These are phyloP conservation scores for Neoarthrinium moseri DNA, from an alignment of 2,329 filamentous ascomycete genomes.

Conservation along the genomic window DNA sequence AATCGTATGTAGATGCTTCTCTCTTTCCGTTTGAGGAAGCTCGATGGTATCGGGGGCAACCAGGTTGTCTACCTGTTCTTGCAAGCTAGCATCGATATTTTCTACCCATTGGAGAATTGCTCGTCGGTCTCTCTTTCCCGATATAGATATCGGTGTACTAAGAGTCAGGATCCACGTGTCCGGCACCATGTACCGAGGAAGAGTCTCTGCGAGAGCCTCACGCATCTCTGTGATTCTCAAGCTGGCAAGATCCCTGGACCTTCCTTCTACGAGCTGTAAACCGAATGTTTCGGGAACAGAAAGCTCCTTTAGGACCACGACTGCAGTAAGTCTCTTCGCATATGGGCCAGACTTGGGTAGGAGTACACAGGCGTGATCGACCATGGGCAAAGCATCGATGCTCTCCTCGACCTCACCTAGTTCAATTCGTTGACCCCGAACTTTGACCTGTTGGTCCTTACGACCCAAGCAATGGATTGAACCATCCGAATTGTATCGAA, in stretches of 20 bases:
- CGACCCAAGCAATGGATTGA: slow-evolving; percentile 29
- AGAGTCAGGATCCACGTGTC: slow-evolving; percentile 1
- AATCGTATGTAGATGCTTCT: slow-evolving; percentile 12
- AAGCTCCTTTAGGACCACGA: slow-evolving; percentile 9
- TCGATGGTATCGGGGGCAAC: slow-evolving; percentile 7
- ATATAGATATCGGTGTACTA: slow-evolving; percentile 1
- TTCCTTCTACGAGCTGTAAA: slow-evolving; percentile 2
- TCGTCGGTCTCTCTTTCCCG: slow-evolving; percentile 5
- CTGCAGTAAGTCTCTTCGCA: slow-evolving; percentile 1
- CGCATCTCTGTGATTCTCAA: slow-evolving; percentile 2
- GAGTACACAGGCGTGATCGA: slow-evolving; percentile 5
- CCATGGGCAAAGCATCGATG: background rate
- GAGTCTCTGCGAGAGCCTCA: background rate
- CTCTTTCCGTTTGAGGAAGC: slow-evolving; percentile 1
- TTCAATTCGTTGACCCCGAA: slow-evolving; percentile 40
- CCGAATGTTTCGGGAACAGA: background rate
- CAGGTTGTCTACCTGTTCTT: slow-evolving; percentile 1
- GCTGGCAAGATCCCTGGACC: background rate
- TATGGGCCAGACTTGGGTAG: slow-evolving; percentile 8
- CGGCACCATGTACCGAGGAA: background rate
- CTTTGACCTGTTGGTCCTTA: slow-evolving; percentile 37
- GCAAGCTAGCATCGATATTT: background rate
- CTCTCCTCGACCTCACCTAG: slow-evolving; percentile 35
- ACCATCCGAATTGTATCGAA: slow-evolving; percentile 24
- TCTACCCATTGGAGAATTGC: slow-evolving; percentile 4